Percentiles rank a stretch among this genome's conserved stretches.
Conservation (phyloP, 345 rosid species). For the Hypericum perforatum region DNA sequence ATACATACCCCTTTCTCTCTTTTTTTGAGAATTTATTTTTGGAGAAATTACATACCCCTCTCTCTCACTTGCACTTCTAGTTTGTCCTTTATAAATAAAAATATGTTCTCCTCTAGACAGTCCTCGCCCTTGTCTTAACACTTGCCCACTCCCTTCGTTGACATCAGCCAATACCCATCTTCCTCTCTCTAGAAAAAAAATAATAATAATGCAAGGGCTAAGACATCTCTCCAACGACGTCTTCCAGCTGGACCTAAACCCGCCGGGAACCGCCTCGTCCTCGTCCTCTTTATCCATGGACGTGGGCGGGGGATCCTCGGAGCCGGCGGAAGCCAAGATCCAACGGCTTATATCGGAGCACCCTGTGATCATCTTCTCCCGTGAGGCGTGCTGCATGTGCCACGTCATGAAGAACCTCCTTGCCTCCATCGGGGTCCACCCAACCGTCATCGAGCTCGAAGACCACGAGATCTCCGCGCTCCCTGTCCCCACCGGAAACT, state of each 20-base stretch:
- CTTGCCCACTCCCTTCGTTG: too few species aligned
- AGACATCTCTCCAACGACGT: slow-evolving; percentile 38
- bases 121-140: too few species aligned
- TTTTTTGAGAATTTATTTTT: too few species aligned
- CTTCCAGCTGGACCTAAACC: slow-evolving; percentile 39
- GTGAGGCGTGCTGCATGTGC: slow-evolving; percentile 91
- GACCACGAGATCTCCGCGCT: slow-evolving; percentile 78
- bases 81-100: too few species aligned
- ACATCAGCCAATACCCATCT: neutral
- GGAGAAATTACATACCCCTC: too few species aligned
- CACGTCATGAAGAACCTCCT: slow-evolving; percentile 85
- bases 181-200: slow-evolving; percentile 20
- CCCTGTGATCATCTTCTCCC: slow-evolving; percentile 85
- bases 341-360: slow-evolving; percentile 81
- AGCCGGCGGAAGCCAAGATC: slow-evolving; percentile 61
- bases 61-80: too few species aligned
- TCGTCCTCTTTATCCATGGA: slow-evolving; percentile 62
- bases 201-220: slow-evolving; percentile 87
- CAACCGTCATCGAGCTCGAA: slow-evolving; percentile 85
- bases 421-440: slow-evolving; percentile 69
- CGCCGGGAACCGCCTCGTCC: slow-evolving; percentile 28
- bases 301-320: slow-evolving; percentile 24
- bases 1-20: too few species aligned
- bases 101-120: too few species aligned
- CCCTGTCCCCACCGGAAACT: slow-evolving; percentile 25